A percentile compares a stretch with the other conserved stretches of the same genome.
phyloP scores from a whole-genome alignment of 1,284 basidiomycete species.

The Apiotrichum siamense region DNA sequence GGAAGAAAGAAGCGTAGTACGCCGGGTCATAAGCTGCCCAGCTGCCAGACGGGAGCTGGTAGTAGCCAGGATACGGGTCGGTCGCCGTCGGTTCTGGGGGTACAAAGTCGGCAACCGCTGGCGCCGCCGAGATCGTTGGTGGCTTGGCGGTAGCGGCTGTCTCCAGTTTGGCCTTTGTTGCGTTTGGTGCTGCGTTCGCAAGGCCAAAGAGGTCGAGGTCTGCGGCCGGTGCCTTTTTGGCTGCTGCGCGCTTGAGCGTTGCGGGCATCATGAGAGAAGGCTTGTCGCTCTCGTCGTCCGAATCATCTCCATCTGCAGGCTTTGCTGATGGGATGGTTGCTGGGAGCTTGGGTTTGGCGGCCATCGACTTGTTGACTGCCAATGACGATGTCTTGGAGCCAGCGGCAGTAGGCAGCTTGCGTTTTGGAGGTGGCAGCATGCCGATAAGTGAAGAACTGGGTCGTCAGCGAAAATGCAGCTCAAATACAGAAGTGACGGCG shows the following conservation, averaged over 20 bases:
- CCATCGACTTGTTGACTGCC: slow-evolving; percentile 32
- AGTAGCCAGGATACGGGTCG: slow-evolving; percentile 83
- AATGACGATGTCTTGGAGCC: slow-evolving; percentile 10
- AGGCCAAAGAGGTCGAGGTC: slow-evolving; percentile 44
- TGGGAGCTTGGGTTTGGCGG: background rate
- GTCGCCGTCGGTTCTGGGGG: slow-evolving; percentile 66
- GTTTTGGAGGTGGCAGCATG: slow-evolving; percentile 46
- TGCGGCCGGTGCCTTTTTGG: slow-evolving; percentile 11
- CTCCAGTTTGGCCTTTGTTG: background rate
- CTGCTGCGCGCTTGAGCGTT: slow-evolving; percentile 21
- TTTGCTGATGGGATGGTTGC: background rate
- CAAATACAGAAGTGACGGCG: too few relatives aligned
- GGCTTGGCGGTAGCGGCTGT: slow-evolving; percentile 21
- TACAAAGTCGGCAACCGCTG: slow-evolving; percentile 54
- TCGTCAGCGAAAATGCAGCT: background rate
- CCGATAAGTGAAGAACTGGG: slow-evolving; percentile 39
- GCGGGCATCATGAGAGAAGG: slow-evolving; percentile 7
- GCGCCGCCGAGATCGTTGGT: slow-evolving; percentile 36
- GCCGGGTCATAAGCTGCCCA: slow-evolving; percentile 70
- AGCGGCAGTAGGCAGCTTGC: slow-evolving; percentile 27
- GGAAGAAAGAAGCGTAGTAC: slow-evolving; percentile 65
- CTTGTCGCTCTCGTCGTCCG: slow-evolving; percentile 26
- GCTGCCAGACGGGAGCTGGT: slow-evolving; percentile 68
- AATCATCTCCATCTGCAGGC: slow-evolving; percentile 11
- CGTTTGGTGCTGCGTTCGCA: slow-evolving; percentile 9